phyloP scores from a whole-genome alignment of 2,329 filamentous ascomycete genomes.

The Penicillium expansum region DNA sequence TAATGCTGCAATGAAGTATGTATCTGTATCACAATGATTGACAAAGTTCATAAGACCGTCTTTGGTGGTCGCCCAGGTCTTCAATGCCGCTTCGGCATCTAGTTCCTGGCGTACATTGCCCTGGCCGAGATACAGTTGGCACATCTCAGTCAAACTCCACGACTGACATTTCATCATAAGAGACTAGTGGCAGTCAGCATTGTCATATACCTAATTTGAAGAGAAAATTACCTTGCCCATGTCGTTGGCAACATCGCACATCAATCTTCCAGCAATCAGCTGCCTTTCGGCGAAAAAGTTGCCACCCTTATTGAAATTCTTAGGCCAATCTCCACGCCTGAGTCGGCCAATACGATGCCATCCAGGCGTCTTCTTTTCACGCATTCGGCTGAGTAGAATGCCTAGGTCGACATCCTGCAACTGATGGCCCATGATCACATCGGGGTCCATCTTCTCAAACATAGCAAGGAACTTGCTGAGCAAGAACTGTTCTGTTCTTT shows the following conservation, averaged over 20 bases:
- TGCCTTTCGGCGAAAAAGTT: constrained; percentile 93
- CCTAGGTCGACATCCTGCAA: constrained; percentile 98
- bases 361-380: constrained; percentile 85
- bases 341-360: constrained; percentile 93
- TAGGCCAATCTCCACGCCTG: constrained; percentile 80
- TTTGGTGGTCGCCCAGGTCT: constrained; percentile 79
- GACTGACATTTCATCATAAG: constrained; percentile 96
- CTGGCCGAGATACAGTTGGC: constrained; percentile 76
- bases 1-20: constrained; percentile 90
- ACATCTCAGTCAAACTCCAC: constrained; percentile 98
- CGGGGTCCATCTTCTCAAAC: constrained; percentile 82
- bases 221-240: constrained; percentile 67
- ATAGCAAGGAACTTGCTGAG: constrained; percentile 86
- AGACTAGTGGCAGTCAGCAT: constrained; percentile 52
- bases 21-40: constrained; percentile 90
- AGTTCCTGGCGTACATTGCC: constrained; percentile 74
- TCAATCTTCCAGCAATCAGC: constrained; percentile 78
- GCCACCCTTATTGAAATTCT: constrained; percentile 77
- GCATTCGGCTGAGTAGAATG: constrained; percentile 78
- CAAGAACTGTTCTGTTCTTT: constrained; percentile 80
- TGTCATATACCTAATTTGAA: not conserved
- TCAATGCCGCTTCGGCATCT: constrained; percentile 82
- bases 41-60: constrained; percentile 90
- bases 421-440: constrained; percentile 90
- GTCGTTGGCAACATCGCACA: constrained; percentile 94